Conservation (phyloP, 495 filamentous ascomycete species). For the Aspergillus olivimuriae region DNA sequence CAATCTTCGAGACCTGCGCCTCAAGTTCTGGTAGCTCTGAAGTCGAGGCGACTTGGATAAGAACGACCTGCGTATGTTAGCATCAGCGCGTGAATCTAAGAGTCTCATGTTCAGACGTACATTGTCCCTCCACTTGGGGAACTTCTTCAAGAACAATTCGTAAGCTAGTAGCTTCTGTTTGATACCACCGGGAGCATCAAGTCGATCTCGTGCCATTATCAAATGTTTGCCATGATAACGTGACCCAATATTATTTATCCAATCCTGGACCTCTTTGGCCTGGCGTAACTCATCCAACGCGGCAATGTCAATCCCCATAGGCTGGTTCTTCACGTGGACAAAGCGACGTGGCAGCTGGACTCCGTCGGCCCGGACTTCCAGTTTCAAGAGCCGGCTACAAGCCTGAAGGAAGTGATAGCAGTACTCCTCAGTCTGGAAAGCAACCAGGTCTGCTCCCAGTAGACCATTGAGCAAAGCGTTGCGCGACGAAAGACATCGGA, state of each 20-base stretch:
- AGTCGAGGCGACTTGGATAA: constrained; percentile 79
- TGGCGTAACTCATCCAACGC: constrained; percentile 58
- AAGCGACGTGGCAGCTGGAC: constrained; percentile 78
- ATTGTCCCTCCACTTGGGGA: constrained; percentile 76
- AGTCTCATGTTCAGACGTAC: constrained; percentile 22
- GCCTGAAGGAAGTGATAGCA: constrained; percentile 86
- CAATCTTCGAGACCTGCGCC: constrained; percentile 75
- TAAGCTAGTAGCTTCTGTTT: constrained; percentile 81
- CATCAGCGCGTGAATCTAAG: background rate
- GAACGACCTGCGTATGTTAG: constrained; percentile 46
- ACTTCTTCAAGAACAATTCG: constrained; percentile 79
- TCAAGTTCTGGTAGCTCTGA: constrained; percentile 73
- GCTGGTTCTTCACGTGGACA: constrained; percentile 57
- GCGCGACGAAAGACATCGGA: constrained; percentile 74
- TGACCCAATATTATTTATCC: constrained; percentile 64
- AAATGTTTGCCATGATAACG: constrained; percentile 73
- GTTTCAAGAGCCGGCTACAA: constrained; percentile 73
- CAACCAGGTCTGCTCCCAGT: constrained; percentile 82
- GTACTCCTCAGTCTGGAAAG: constrained; percentile 87
- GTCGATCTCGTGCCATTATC: constrained; percentile 82
- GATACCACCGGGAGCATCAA: constrained; percentile 80
- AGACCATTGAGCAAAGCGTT: constrained; percentile 78
- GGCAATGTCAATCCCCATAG: constrained; percentile 57
- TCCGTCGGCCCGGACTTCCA: constrained; percentile 73
- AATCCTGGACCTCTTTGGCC: constrained; percentile 59